These are phyloP conservation scores for Hypoxylon fuscum DNA, from an alignment of 495 filamentous ascomycete species.

Conservation along the genomic window DNA sequence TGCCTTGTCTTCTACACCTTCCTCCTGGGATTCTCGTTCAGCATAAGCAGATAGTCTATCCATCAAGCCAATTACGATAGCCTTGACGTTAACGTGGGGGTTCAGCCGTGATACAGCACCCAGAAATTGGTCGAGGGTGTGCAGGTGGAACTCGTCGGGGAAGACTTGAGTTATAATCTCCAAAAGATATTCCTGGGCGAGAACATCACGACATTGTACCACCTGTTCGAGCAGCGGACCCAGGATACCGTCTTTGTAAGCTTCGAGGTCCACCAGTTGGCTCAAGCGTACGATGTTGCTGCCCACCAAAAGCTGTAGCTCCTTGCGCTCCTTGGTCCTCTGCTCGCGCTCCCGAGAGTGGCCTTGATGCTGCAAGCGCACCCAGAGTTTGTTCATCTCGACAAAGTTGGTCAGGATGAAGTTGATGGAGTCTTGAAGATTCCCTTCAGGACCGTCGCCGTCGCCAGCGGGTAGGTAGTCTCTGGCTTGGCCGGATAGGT, in stretches of 20 bases:
- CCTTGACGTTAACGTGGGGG: slow-evolving; percentile 95
- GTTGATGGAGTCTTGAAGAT: slow-evolving; percentile 95
- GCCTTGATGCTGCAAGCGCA: slow-evolving; percentile 94
- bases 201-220: slow-evolving; percentile 94
- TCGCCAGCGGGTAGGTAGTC: slow-evolving; percentile 84
- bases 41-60: slow-evolving; percentile 93
- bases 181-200: slow-evolving; percentile 96
- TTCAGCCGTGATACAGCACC: slow-evolving; percentile 91
- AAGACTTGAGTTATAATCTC: slow-evolving; percentile 99
- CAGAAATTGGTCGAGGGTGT: slow-evolving; percentile 93
- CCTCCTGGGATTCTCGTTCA: slow-evolving; percentile 80
- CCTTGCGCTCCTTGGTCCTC: slow-evolving; percentile 91
- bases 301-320: slow-evolving; percentile 93
- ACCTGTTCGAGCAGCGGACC: slow-evolving; percentile 93
- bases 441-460: slow-evolving; percentile 94
- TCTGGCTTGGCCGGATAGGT: slow-evolving; percentile 90
- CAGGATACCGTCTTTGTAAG: slow-evolving; percentile 90
- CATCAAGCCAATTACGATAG: slow-evolving; percentile 98
- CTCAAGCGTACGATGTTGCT: slow-evolving; percentile 95
- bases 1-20: slow-evolving; percentile 72
- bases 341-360: slow-evolving; percentile 94
- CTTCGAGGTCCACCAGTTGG: slow-evolving; percentile 92
- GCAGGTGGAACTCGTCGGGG: slow-evolving; percentile 96
- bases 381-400: slow-evolving; percentile 99
- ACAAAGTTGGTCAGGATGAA: slow-evolving; percentile 99